Conservation (phyloP, 108 stramenopile species). For the Asterionellopsis glacialis region DNA sequence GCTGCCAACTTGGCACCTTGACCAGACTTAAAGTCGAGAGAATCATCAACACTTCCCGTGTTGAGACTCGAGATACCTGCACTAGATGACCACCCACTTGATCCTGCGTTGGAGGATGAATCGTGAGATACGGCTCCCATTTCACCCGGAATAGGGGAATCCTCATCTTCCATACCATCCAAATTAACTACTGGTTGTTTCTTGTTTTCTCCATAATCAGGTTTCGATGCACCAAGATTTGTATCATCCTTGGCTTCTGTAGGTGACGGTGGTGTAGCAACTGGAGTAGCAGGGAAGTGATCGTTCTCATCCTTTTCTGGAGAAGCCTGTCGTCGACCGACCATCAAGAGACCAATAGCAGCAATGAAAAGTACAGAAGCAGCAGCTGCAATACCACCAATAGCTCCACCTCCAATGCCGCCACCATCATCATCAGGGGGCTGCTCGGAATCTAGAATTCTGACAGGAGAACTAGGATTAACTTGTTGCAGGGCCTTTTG, state of each 20-base stretch:
- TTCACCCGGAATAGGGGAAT: neutral
- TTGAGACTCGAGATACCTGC: constrained; percentile 50
- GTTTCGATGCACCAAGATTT: constrained; percentile 8
- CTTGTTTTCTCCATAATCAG: constrained; percentile 6
- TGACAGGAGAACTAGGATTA: neutral
- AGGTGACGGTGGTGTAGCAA: neutral
- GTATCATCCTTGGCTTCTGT: constrained; percentile 10
- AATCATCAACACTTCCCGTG: constrained; percentile 49
- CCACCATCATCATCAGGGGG: neutral
- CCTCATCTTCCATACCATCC: constrained; percentile 13
- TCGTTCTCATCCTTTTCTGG: constrained; percentile 1
- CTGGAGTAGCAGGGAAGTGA: neutral
- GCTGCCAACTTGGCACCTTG: constrained; percentile 37
- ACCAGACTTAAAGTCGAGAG: constrained; percentile 7
- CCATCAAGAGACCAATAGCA: constrained; percentile 3
- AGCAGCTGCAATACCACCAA: constrained; percentile 41
- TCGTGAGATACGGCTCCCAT: constrained; percentile 11
- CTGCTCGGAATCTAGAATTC: neutral
- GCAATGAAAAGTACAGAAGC: neutral
- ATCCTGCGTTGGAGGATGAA: constrained; percentile 31
- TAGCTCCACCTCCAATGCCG: constrained; percentile 20
- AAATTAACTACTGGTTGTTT: constrained; percentile 2
- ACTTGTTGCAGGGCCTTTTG: neutral
- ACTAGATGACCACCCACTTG: constrained; percentile 51
- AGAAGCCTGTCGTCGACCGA: neutral